Evolutionary conservation across 2,329 filamentous ascomycete genomes (phyloP).

Genomic region (Amauroascus verrucosus): DNA sequence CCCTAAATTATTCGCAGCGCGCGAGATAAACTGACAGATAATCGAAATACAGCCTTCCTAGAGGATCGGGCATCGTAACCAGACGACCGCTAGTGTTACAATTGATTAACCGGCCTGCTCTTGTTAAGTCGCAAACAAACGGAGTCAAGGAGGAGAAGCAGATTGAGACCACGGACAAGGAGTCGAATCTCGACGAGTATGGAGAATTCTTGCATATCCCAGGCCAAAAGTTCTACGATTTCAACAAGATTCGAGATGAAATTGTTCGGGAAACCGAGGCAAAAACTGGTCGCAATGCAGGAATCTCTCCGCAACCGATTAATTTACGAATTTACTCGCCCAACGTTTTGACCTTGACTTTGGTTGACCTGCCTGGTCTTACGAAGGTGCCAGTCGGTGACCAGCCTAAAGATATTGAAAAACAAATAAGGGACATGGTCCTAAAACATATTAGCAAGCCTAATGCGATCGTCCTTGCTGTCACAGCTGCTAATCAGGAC

Average conservation of each 20-base stretch:
- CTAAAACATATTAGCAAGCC: constrained; percentile 97
- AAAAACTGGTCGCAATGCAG: constrained; percentile 91
- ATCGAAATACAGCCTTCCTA: constrained; percentile 59
- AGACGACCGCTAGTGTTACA: constrained; percentile 91
- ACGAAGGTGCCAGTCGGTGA: constrained; percentile 96
- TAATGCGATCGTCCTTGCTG: constrained; percentile 93
- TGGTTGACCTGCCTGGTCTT: constrained; percentile 91
- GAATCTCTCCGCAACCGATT: constrained; percentile 93
- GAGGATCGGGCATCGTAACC: constrained; percentile 95
- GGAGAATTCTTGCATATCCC: constrained; percentile 97
- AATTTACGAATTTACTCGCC: constrained; percentile 97
- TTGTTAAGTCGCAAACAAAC: constrained; percentile 54
- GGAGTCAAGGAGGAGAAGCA: constrained; percentile 58
- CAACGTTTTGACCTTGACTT: constrained; percentile 89
- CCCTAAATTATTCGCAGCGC: constrained; percentile 10
- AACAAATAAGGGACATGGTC: constrained; percentile 95
- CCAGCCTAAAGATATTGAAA: constrained; percentile 91
- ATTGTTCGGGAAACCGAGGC: constrained; percentile 93
- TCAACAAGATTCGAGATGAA: constrained; percentile 96
- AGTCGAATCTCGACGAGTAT: constrained; percentile 91
- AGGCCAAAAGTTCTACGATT: constrained; percentile 94
- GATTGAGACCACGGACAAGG: constrained; percentile 61
- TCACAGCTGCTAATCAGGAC: constrained; percentile 94
- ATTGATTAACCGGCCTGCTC: constrained; percentile 78
- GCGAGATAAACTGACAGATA: constrained; percentile 18